Evolutionary conservation across 176 grass and related monocot species (phyloP).

Genomic region (Oryza officinalis): DNA sequence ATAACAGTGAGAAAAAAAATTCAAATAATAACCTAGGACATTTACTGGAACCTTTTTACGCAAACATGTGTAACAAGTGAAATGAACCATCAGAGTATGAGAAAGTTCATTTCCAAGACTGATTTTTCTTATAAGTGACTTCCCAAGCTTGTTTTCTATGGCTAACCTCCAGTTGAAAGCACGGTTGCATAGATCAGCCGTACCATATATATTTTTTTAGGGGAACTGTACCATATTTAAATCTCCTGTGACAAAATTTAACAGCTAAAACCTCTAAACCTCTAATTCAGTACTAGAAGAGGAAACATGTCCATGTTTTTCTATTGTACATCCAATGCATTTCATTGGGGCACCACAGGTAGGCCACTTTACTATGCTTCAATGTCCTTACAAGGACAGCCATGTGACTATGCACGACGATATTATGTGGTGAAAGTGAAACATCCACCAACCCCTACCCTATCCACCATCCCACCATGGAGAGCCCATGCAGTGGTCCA

Average conservation of each 20-base stretch:
- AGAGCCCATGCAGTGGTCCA: conserved; percentile 33
- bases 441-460: conserved; percentile 37
- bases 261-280: not conserved
- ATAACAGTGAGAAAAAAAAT: not conserved
- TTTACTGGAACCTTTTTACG: not conserved
- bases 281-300: conserved; percentile 18
- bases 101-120: not conserved
- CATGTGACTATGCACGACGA: conserved; percentile 43
- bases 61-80: not conserved
- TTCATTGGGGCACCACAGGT: conserved; percentile 20
- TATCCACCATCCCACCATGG: conserved; percentile 19
- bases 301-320: conserved; percentile 31
- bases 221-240: not conserved
- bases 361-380: conserved; percentile 39
- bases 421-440: conserved; percentile 42
- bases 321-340: conserved; percentile 45
- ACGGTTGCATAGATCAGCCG: not conserved
- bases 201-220: too few relatives aligned
- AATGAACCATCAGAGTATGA: not conserved
- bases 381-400: conserved; percentile 44
- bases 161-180: not conserved
- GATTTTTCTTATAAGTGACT: not conserved
- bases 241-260: not conserved
- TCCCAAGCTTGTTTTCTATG: not conserved
- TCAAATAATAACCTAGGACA: not conserved